These are phyloP conservation scores for Nyssa sinensis DNA, from an alignment of 148 eudicot species.

Conservation along the genomic window DNA sequence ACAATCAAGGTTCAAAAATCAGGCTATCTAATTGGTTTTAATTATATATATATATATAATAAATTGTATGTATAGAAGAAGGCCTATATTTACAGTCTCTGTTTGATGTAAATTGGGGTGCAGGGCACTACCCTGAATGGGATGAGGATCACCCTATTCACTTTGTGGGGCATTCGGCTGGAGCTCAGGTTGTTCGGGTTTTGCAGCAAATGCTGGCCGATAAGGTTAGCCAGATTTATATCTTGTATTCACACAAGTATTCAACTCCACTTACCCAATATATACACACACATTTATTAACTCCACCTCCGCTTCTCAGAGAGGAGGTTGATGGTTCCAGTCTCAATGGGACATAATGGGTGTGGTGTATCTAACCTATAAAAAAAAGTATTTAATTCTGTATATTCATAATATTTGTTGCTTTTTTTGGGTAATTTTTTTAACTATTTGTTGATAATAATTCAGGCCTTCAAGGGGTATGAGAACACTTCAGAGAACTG, in stretches of 20 bases:
- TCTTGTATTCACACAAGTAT: neutral
- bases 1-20: constrained; percentile 58
- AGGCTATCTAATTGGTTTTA: neutral
- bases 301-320: no score
- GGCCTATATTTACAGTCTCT: neutral
- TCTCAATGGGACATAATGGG: no score
- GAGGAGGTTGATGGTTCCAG: no score
- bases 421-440: no score
- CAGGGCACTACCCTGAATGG: constrained; percentile 88
- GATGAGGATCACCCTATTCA: constrained; percentile 95
- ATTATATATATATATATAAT: neutral
- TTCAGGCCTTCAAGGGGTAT: constrained; percentile 77
- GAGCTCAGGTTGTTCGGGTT: constrained; percentile 86
- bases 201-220: constrained; percentile 98
- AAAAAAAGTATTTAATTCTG: no score
- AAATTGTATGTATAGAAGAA: neutral
- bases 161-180: constrained; percentile 96
- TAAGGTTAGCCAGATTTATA: constrained; percentile 43
- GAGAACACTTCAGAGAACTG: constrained; percentile 71
- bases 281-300: no score
- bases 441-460: constrained; percentile 1
- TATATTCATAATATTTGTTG: no score
- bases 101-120: constrained; percentile 8
- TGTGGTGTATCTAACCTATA: no score
- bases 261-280: neutral